phyloP scores from a whole-genome alignment of 2,329 filamentous ascomycete genomes.

The Magnaporthiopsis incrustans region DNA sequence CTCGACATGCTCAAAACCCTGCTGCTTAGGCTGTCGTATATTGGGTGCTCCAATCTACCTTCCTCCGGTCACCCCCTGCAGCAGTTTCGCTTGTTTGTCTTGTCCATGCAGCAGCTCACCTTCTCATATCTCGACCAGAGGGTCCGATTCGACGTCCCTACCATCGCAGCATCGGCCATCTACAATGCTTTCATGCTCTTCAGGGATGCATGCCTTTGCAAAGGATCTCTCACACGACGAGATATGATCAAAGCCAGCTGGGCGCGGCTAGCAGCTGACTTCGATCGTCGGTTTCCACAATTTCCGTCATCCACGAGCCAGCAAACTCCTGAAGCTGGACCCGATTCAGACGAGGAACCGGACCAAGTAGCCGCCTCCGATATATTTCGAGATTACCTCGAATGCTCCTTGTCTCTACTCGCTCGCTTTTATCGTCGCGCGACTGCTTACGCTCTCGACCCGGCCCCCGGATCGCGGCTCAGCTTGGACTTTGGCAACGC shows the following conservation, averaged over 20 bases:
- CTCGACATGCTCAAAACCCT: slow-evolving; percentile 24
- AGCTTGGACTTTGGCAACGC: background rate
- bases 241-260: background rate
- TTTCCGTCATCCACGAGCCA: background rate
- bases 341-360: background rate
- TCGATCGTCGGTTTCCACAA: background rate
- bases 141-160: slow-evolving; percentile 26
- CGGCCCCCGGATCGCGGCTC: background rate
- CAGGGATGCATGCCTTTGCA: slow-evolving; percentile 28
- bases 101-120: slow-evolving; percentile 7
- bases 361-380: background rate
- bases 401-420: slow-evolving; percentile 28
- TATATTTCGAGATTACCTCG: slow-evolving; percentile 25
- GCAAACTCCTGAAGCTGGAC: background rate
- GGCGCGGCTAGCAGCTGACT: background rate
- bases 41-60: slow-evolving; percentile 38
- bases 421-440: slow-evolving; percentile 33
- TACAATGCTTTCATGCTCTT: slow-evolving; percentile 22
- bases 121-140: slow-evolving; percentile 25
- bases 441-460: slow-evolving; percentile 15
- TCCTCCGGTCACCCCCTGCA: slow-evolving; percentile 18
- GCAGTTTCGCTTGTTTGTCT: slow-evolving; percentile 15
- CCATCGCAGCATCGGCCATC: slow-evolving; percentile 28
- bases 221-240: slow-evolving; percentile 1
- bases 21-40: slow-evolving; percentile 36